phyloP scores from a whole-genome alignment of 371 early-diverging fungal species.

The Rhizomucor miehei region DNA sequence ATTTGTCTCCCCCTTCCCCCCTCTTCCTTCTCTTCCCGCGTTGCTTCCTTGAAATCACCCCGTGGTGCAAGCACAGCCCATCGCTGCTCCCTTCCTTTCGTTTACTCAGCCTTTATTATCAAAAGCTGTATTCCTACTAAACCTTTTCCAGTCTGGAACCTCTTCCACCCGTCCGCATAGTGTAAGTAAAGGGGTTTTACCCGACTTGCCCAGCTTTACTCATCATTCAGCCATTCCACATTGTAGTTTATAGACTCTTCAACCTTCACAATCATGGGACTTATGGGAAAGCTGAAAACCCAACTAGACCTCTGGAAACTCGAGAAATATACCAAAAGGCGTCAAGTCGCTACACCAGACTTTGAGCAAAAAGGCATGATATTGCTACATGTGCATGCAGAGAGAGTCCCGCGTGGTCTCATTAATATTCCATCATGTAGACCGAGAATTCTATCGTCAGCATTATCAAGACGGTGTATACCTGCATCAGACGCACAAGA shows the following conservation, averaged over 20 bases:
- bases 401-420: too few species aligned
- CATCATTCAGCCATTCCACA: not conserved
- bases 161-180: not conserved
- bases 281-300: slow-evolving; percentile 49
- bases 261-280: slow-evolving; percentile 28
- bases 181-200: not conserved
- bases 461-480: slow-evolving; percentile 64
- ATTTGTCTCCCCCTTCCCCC: too few species aligned
- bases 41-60: too few species aligned
- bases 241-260: not conserved
- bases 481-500: slow-evolving; percentile 34
- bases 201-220: not conserved
- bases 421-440: slow-evolving; percentile 7
- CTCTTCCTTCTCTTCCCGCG: too few species aligned
- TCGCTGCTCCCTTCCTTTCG: too few species aligned
- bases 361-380: slow-evolving; percentile 42
- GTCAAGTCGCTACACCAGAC: slow-evolving; percentile 42
- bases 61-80: too few species aligned
- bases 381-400: not conserved
- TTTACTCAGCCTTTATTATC: too few species aligned
- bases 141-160: not conserved
- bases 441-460: slow-evolving; percentile 54
- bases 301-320: slow-evolving; percentile 54
- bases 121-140: not conserved
- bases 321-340: slow-evolving; percentile 49